phyloP scores from a whole-genome alignment of 116 monocot species.

The Papilionanthe hybrid region DNA sequence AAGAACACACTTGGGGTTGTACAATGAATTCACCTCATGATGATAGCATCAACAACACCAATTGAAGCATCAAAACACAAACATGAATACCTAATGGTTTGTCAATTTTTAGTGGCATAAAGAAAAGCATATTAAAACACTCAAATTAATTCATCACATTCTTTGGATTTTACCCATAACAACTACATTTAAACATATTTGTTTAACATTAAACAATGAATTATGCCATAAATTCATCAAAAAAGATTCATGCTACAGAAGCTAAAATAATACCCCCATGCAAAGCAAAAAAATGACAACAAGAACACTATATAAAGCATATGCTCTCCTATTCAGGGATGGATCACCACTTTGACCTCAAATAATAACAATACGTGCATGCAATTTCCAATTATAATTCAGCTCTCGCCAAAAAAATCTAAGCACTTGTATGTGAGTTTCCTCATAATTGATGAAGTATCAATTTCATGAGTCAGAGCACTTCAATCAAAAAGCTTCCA shows the following conservation, averaged over 20 bases:
- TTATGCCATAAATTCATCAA: neutral
- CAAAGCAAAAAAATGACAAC: neutral
- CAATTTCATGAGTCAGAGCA: neutral
- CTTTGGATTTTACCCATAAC: neutral
- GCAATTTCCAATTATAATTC: neutral
- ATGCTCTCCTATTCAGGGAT: neutral
- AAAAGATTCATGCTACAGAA: neutral
- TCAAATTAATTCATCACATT: neutral
- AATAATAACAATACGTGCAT: neutral
- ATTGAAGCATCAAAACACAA: neutral
- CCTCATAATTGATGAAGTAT: neutral
- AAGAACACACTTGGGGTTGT: neutral
- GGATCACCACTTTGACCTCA: neutral
- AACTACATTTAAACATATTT: neutral
- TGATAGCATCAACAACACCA: neutral
- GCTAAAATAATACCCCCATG: neutral
- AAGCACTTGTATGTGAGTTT: neutral
- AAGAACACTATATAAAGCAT: neutral
- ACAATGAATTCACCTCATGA: constrained; percentile 1
- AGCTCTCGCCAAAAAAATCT: neutral
- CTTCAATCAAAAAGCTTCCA: too few species aligned
- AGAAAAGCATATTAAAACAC: neutral
- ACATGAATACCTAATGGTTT: neutral
- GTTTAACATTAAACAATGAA: too few species aligned
- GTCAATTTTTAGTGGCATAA: neutral